Evolutionary conservation across 2,329 filamentous ascomycete genomes (phyloP).

Genomic region (Fusarium concolor): DNA sequence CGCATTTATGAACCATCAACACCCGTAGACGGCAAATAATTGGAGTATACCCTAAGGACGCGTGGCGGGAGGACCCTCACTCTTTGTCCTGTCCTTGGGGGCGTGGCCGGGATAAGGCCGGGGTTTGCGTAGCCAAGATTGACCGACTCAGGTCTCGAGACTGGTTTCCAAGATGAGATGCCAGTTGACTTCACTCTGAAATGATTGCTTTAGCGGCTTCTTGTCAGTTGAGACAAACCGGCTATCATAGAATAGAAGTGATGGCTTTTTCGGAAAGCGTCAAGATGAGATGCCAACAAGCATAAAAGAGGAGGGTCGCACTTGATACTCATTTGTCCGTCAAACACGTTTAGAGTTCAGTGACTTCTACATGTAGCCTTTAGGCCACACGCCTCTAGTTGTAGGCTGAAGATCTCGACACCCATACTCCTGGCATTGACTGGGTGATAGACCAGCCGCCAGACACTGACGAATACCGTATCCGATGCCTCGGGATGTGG

Average conservation of each 20-base stretch:
- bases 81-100: slow-evolving; percentile 18
- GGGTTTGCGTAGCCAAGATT: slow-evolving; percentile 22
- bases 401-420: slow-evolving; percentile 6
- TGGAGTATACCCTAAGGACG: slow-evolving; percentile 37
- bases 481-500: slow-evolving; percentile 17
- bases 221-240: background rate
- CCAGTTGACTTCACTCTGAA: background rate
- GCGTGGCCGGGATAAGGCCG: slow-evolving; percentile 14
- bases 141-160: slow-evolving; percentile 11
- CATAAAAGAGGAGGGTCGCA: slow-evolving; percentile 31
- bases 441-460: background rate
- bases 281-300: slow-evolving; percentile 24
- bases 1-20: slow-evolving; percentile 16
- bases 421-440: background rate
- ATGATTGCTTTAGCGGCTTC: background rate
- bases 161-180: slow-evolving; percentile 7
- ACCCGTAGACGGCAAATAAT: slow-evolving; percentile 11
- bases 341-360: slow-evolving; percentile 7
- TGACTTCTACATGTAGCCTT: slow-evolving; percentile 10
- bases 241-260: background rate
- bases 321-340: slow-evolving; percentile 36
- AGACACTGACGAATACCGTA: slow-evolving; percentile 29
- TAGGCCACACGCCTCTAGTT: background rate
- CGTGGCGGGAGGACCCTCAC: slow-evolving; percentile 42
- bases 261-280: slow-evolving; percentile 19